Base-by-base conservation (phyloP, 2,329 filamentous ascomycete genomes). In the Aspergillus candidus region DNA sequence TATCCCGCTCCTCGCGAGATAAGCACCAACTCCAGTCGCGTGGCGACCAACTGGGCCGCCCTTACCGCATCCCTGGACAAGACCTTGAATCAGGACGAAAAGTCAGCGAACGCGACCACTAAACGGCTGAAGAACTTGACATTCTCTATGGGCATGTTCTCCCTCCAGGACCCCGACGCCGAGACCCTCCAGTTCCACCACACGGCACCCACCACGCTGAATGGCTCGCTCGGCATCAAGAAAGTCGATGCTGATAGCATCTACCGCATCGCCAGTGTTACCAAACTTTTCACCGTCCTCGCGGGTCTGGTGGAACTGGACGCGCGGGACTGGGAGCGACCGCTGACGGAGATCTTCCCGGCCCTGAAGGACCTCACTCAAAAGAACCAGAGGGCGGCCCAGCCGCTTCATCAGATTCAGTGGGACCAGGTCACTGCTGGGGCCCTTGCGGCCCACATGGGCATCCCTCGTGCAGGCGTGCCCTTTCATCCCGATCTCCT, bases 341-440 rank as follows among this genome's bases (percentile, higher is more conserved):
- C 70, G 1, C 61, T 78, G 4, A 65, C 72, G 1, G 66, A 72
- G 31, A 72, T 73, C 41, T 55, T 76, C 5, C 71, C 74, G 0
- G 62, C 69, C 38, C 50, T 69, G 6, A 48, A 53, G 4, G 41
- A 56, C 4, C 48, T 52, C 68, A 34, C 52, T 29, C 27, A 41
- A 10, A 45, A 47, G 8, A 34, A 56, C 44, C 32, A 48, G 51
- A 35, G 51, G 40, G 4, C 53, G 35, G 40, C 55, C 6, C 60
- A 67, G 36, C 52, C 53, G 4, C 55, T 71, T 6, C 55, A 59
- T 17, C 56, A 61, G 1, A 57, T 72, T 2, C 56, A 67, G 34
- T 78, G 74, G 74, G 65, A 74, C 31, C 67, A 72, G 8, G 59
- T 78, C 29, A 77, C 73, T 0, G 56, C 75, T 4, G 65, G 63